Conservation (phyloP, 495 filamentous ascomycete species). For the Daldinia vernicosa region DNA sequence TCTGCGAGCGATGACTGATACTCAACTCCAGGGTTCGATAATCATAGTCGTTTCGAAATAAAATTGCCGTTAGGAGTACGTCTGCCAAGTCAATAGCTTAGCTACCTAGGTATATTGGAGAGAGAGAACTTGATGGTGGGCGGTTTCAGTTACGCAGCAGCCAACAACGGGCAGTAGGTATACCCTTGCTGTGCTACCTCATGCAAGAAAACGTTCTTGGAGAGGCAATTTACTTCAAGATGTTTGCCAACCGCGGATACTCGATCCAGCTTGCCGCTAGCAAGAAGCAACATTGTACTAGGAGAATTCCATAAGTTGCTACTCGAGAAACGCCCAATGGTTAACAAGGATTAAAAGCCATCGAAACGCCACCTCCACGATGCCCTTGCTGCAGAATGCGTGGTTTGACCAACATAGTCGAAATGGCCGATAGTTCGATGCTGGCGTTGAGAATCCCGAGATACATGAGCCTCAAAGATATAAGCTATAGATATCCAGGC, state of each 20-base stretch:
- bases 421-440: slow-evolving; percentile 6
- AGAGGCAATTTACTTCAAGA: slow-evolving; percentile 22
- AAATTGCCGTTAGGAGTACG: neutral
- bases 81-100: neutral
- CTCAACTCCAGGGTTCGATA: neutral
- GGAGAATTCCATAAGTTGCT: slow-evolving; percentile 3
- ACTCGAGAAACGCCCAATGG: slow-evolving; percentile 12
- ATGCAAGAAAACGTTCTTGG: slow-evolving; percentile 31
- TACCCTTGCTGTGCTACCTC: slow-evolving; percentile 15
- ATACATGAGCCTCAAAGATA: neutral
- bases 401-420: slow-evolving; percentile 23
- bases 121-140: slow-evolving; percentile 13
- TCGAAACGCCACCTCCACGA: slow-evolving; percentile 26
- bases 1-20: neutral
- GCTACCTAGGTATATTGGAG: neutral
- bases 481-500: neutral
- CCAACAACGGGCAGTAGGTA: slow-evolving; percentile 3
- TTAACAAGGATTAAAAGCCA: slow-evolving; percentile 5
- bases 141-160: slow-evolving; percentile 10
- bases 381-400: slow-evolving; percentile 30
- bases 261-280: slow-evolving; percentile 7
- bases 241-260: slow-evolving; percentile 13
- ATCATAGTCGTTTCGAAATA: slow-evolving; percentile 13
- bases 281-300: slow-evolving; percentile 17
- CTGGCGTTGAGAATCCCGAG: neutral